Conservation (phyloP, 257 asterid genomes). For the Primulina huaijiensis region DNA sequence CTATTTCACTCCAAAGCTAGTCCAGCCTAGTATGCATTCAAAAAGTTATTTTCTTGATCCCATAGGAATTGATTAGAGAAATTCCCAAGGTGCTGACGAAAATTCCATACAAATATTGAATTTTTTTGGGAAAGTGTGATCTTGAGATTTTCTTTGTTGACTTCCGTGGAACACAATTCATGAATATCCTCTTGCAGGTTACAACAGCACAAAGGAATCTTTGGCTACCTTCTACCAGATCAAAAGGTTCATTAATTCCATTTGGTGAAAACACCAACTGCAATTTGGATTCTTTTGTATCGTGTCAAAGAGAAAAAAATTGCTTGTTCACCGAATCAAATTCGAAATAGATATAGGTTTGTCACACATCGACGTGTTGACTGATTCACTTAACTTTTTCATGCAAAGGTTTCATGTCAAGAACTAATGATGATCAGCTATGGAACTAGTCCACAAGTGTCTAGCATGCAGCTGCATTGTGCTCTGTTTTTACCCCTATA, state of each 20-base stretch:
- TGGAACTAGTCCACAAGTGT: conserved; percentile 17
- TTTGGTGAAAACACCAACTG: background rate
- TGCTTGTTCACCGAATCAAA: background rate
- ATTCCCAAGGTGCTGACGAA: background rate
- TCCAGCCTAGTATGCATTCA: background rate
- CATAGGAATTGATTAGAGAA: no score
- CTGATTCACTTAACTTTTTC: background rate
- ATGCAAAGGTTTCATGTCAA: background rate
- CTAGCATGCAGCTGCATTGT: background rate
- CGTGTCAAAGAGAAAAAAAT: background rate
- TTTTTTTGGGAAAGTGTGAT: background rate
- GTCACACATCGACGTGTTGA: background rate
- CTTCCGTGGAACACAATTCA: background rate
- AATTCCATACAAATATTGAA: background rate
- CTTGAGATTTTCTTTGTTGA: no score
- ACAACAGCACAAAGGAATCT: background rate
- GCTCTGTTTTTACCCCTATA: background rate
- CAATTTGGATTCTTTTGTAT: background rate
- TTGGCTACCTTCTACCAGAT: background rate
- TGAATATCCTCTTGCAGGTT: background rate
- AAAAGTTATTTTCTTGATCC: background rate
- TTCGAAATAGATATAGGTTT: background rate
- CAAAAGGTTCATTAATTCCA: background rate
- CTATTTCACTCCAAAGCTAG: background rate
- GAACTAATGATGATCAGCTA: conserved; percentile 7